Evolutionary conservation across 1,139 yeast genomes (phyloP).

Genomic region (Spathaspora jeffriesii): DNA sequence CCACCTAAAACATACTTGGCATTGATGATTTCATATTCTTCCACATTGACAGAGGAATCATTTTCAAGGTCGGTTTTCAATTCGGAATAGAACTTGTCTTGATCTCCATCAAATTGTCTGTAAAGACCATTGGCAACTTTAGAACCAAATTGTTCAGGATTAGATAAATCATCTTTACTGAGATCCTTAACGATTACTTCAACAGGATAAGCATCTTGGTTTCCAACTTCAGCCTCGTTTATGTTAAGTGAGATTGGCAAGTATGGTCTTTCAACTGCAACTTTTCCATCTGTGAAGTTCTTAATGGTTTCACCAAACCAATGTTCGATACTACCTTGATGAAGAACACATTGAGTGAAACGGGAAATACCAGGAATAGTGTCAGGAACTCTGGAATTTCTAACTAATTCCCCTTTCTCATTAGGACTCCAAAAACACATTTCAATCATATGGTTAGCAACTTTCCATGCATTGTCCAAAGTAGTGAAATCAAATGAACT

Average conservation of each 20-base stretch:
- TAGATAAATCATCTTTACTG: conserved; percentile 14
- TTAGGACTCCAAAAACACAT: conserved; percentile 26
- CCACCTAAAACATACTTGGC: conserved; percentile 35
- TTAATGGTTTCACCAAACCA: conserved; percentile 25
- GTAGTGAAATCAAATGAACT: conserved; percentile 23
- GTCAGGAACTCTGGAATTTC: conserved; percentile 27
- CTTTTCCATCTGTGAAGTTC: conserved; percentile 22
- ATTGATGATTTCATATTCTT: conserved; percentile 17
- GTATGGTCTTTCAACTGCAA: conserved; percentile 24
- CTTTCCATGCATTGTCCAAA: conserved; percentile 24
- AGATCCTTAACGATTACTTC: conserved; percentile 18
- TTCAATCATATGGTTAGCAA: conserved; percentile 26
- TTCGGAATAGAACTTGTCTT: conserved; percentile 14
- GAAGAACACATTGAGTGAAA: conserved; percentile 29
- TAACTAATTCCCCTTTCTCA: conserved; percentile 16
- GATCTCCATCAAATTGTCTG: conserved; percentile 31
- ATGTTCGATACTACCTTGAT: conserved; percentile 31
- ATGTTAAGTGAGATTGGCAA: conserved; percentile 23
- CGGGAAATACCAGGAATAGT: conserved; percentile 28
- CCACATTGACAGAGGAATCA: conserved; percentile 6
- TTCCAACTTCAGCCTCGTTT: conserved; percentile 18
- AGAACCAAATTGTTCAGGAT: conserved; percentile 24
- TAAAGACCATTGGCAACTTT: conserved; percentile 25
- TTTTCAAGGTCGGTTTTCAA: conserved; percentile 10
- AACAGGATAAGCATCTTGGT: conserved; percentile 26